A percentile compares a stretch with the other conserved stretches of the same genome.
Evolutionary conservation across 805 yeast genomes (phyloP).

Genomic region (Babjeviella inositovora): DNA sequence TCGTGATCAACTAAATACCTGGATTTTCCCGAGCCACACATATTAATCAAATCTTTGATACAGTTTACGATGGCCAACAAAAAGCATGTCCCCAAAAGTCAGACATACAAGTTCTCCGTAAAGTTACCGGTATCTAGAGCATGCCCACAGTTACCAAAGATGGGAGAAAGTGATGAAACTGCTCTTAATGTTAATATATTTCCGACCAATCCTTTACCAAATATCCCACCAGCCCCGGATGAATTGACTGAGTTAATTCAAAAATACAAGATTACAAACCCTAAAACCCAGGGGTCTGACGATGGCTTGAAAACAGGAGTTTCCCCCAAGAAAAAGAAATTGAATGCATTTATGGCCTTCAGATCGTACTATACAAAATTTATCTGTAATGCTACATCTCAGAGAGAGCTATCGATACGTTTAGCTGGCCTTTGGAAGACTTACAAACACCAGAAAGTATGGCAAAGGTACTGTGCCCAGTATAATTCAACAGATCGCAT

Average conservation of each 20-base stretch:
- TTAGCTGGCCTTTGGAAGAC: constrained; percentile 11
- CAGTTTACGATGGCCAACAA: too few species aligned
- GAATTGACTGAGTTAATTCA: too few species aligned
- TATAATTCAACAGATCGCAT: constrained; percentile 6
- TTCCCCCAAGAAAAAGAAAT: constrained; percentile 3
- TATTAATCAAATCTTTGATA: too few species aligned
- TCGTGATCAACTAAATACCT: too few species aligned
- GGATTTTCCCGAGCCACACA: too few species aligned
- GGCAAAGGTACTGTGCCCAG: constrained; percentile 14
- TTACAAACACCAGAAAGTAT: constrained; percentile 9
- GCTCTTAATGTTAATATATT: constrained; percentile 4
- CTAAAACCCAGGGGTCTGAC: too few species aligned
- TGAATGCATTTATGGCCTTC: constrained; percentile 14
- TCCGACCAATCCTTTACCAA: constrained; percentile 3
- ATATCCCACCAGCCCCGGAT: constrained; percentile 4
- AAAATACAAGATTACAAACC: too few species aligned
- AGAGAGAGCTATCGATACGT: constrained; percentile 8
- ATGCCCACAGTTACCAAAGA: too few species aligned
- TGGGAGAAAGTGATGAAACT: not conserved
- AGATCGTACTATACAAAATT: constrained; percentile 11
- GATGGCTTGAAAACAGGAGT: not conserved
- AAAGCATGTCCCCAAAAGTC: too few species aligned
- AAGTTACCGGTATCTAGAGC: too few species aligned
- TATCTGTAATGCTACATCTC: constrained; percentile 7
- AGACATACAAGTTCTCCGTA: too few species aligned